Conservation (phyloP, 73 alveolate species). For the Paramecium tetraurelia region DNA sequence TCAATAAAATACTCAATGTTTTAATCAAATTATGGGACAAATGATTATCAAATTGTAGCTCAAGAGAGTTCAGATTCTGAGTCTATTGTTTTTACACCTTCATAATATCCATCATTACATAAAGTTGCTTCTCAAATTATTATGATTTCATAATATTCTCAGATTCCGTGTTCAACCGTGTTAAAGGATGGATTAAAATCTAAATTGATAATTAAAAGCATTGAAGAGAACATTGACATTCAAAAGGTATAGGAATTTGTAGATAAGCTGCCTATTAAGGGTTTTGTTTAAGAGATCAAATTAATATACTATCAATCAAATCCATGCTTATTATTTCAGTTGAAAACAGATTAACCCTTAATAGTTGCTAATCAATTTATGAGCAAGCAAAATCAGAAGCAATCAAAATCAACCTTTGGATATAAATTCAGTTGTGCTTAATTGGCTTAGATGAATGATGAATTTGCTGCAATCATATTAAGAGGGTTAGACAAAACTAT, state of each 20-base stretch:
- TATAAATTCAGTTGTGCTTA: not conserved
- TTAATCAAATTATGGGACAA: conserved; percentile 14
- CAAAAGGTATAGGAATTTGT: not conserved
- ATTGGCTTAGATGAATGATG: not conserved
- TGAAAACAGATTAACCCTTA: conserved; percentile 42
- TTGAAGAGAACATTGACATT: not conserved
- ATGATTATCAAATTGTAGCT: conserved; percentile 10
- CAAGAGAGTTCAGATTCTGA: conserved; percentile 32
- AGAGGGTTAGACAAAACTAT: not conserved
- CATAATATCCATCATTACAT: conserved; percentile 26
- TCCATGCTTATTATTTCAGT: not conserved
- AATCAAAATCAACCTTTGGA: not conserved
- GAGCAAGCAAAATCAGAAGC: not conserved
- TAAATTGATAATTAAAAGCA: not conserved
- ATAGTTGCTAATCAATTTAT: not conserved
- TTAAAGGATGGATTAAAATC: not conserved
- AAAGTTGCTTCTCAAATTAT: not conserved
- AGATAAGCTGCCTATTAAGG: not conserved
- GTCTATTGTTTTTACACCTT: conserved; percentile 1
- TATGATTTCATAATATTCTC: not conserved
- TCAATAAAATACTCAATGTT: conserved; percentile 44
- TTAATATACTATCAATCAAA: not conserved
- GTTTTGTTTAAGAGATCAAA: not conserved
- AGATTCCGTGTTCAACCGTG: conserved; percentile 26
- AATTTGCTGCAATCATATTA: not conserved